Evolutionary conservation across 805 yeast species (phyloP), one percentile per base, ranked within the genome.

Genomic region (Jamesozyma jinghongensis): DNA sequence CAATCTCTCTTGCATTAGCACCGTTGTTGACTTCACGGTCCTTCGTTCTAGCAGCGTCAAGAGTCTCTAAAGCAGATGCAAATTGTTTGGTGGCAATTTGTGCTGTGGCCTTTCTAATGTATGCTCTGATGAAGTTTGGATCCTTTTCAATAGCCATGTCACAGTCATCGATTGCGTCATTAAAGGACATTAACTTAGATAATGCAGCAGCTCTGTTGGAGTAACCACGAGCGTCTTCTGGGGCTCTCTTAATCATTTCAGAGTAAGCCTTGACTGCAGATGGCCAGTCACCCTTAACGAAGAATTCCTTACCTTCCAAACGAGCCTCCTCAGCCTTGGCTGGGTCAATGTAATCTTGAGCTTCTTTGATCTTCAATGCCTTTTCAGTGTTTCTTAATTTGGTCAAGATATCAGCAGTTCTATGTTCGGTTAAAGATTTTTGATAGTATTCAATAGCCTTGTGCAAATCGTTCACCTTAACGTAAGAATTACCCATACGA

Each of bases 151-250:
- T 85, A 29, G 98, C 99, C 43, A 67, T 62, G 57, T 90, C 85
- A 70, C 97, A 87, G 67, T 92, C 99, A 54, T 75, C 74, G 43
- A 92, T 81, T 14, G 95, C 97, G 52, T 90, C 97, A 16, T 97
- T 97, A 83, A 90, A 92, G 11, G 96, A 85, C 84, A 90, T 77
- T 52, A 92, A 75, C 66, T 92, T 92, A 36, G 95, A 81, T 60
- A 83, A 75, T 1, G 95, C 95, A 31, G 98, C 98, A 40, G 99
- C 98, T 67, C 99, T 83, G 70, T 92, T 92, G 28, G 95, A 87
- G 65, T 87, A 92, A 43, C 97, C 97, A 65, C 96, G 79, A 19
- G 94, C 94, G 65, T 92, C 97, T 42, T 78, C 78, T 42, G 99
- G 99, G n/a, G 88, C 87, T 63, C 99, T 83, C 68, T 87, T 85